Conservation (phyloP, 2,329 filamentous ascomycete species). For the Neonectria neomacrospora region DNA sequence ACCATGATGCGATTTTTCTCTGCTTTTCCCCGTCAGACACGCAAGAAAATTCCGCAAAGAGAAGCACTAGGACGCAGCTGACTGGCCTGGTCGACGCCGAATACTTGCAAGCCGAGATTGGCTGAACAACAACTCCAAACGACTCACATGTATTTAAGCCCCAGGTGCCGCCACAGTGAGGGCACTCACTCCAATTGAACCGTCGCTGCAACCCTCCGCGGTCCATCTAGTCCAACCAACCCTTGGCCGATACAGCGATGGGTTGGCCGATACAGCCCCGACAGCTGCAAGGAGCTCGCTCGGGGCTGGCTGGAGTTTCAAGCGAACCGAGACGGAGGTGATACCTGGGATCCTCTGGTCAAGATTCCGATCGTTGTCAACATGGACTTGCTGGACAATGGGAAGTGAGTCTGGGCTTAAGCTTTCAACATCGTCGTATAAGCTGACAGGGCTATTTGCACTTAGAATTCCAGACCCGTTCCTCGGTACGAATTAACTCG, state of each 20-base stretch:
- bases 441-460: background rate
- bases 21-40: background rate
- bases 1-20: background rate
- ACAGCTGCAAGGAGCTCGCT: no score
- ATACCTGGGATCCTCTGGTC: slow-evolving; percentile 64
- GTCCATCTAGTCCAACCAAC: no score
- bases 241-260: no score
- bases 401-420: slow-evolving; percentile 46
- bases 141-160: background rate
- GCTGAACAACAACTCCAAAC: background rate
- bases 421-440: background rate
- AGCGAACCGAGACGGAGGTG: slow-evolving; percentile 64
- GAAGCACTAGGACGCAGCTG: background rate
- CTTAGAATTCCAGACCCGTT: slow-evolving; percentile 74
- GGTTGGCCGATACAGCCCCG: no score
- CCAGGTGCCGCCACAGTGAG: background rate
- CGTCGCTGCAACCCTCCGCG: no score
- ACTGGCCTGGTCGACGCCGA: background rate
- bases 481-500: slow-evolving; percentile 78
- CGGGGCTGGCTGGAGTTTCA: slow-evolving; percentile 64
- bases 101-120: background rate
- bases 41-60: background rate
- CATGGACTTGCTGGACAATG: slow-evolving; percentile 71
- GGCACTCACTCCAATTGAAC: background rate
- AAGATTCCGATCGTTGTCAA: slow-evolving; percentile 76